Evolutionary conservation across 768 basidiomycete species (phyloP).

Genomic region (Trametes gibbosa): DNA sequence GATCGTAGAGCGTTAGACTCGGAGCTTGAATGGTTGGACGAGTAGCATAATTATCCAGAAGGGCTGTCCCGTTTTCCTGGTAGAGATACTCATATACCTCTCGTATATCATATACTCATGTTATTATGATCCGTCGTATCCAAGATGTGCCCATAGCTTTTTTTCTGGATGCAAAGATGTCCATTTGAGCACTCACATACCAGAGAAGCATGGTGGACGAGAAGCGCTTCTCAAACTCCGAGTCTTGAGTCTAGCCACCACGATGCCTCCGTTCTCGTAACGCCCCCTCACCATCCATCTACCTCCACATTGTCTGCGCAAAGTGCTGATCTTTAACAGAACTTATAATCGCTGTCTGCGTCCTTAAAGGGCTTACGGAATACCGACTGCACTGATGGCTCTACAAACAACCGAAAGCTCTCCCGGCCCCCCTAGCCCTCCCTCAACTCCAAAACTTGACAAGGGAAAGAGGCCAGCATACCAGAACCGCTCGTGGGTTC

Average conservation of each 20-base stretch:
- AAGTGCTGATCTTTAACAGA: not conserved
- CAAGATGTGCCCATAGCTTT: too few species aligned
- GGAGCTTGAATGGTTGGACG: too few species aligned
- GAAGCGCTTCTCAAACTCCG: too few species aligned
- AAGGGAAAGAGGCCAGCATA: slow-evolving; percentile 9
- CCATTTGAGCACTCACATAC: not conserved
- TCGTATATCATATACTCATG: too few species aligned
- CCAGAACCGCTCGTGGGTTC: slow-evolving; percentile 4
- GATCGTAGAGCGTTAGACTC: too few species aligned
- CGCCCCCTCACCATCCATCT: not conserved
- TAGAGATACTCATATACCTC: too few species aligned
- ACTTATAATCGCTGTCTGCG: not conserved
- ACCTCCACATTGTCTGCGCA: not conserved
- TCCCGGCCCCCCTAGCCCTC: not conserved
- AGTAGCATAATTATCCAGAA: too few species aligned
- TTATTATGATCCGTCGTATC: too few species aligned
- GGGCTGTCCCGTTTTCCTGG: too few species aligned
- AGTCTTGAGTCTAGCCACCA: too few species aligned
- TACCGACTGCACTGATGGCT: not conserved
- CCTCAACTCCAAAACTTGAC: slow-evolving; percentile 1
- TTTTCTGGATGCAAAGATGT: not conserved
- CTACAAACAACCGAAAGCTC: slow-evolving; percentile 1
- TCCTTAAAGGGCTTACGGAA: not conserved
- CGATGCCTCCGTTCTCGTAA: not conserved
- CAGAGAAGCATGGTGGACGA: not conserved